phyloP scores from a whole-genome alignment of 2,329 filamentous ascomycete genomes.

The Paecilomyces dactylethromorphus region DNA sequence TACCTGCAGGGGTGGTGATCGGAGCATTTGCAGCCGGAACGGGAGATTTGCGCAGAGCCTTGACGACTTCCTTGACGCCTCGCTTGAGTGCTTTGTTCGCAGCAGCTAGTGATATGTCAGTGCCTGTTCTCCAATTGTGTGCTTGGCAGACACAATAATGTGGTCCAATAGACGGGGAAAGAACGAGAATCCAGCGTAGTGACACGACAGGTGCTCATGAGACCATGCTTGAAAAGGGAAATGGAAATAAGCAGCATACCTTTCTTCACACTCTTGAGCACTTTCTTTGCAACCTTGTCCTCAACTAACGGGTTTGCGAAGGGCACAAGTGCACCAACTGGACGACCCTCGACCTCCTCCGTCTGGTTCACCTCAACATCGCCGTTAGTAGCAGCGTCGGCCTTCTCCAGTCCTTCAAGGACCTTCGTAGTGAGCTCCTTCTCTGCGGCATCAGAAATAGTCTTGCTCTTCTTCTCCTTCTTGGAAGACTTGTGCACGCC shows the following conservation, averaged over 20 bases:
- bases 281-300: conserved; percentile 46
- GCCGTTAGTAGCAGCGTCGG: conserved; percentile 15
- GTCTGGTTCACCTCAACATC: conserved; percentile 13
- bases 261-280: conserved; percentile 47
- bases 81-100: conserved; percentile 95
- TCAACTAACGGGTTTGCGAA: conserved; percentile 46
- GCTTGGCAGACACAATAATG: neutral
- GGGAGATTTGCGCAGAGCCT: conserved; percentile 89
- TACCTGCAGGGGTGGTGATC: conserved; percentile 56
- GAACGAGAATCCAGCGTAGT: conserved; percentile 2
- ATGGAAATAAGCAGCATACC: conserved; percentile 23
- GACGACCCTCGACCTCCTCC: conserved; percentile 23
- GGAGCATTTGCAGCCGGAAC: conserved; percentile 59
- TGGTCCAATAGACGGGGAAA: neutral
- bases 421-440: conserved; percentile 32
- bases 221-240: neutral
- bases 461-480: conserved; percentile 39
- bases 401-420: conserved; percentile 28
- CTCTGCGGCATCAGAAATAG: conserved; percentile 32
- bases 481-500: conserved; percentile 34
- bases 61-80: conserved; percentile 98
- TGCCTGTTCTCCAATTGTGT: neutral
- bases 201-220: neutral
- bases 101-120: conserved; percentile 56
- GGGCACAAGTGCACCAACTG: conserved; percentile 42